Base-by-base conservation (phyloP, 2,329 filamentous ascomycete genomes). In the Colletotrichum sansevieriae region DNA sequence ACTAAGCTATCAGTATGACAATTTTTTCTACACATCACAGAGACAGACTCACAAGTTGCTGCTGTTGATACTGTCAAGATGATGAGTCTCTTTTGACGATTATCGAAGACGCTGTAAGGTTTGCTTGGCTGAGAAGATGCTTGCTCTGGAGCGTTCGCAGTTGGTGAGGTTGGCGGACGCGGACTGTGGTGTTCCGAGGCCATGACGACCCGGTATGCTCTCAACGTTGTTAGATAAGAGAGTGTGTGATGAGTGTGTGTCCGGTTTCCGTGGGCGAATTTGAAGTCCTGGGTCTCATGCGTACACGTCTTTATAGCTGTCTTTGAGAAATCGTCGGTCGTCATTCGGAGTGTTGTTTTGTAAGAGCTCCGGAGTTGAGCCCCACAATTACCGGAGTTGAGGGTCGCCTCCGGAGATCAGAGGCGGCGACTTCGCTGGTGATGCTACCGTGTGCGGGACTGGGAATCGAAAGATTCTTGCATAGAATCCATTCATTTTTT, bases 81-180 rank as follows among this genome's bases (percentile, higher is more conserved):
- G 29, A 87, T 84, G 0, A 87, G 20, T 3, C 78, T 76, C 68
- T 84, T 85, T 73, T 87, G 85, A 5, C 79, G 75, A 39, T 76
- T 79, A 71, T 85, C 83, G 29, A 87, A 87, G 25, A 87, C 84
- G 71, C 79, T 87, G 71, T 83, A 83, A 0, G 83, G 84, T 47
- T 76, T 74, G 47, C 71, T 69, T 1, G 68, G 52, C 8, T 55
- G 33, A 18, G 20, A 8, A 4, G 54, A 51, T 7, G 62, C 43
- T 3, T 9, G 37, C 37, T 39, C 37, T 39, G 37, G 10, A 39
- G 22, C 13, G 29, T 3, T 6, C n/a, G 10, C 13, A 13, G 11
- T 39, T 13, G 10, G 13, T 39, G 37, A 29, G 29, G 29, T 39
- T 39, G 37, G 37, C 29, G 6, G 29, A 29, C 29, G 37, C 29